Percentiles rank a stretch among this genome's conserved stretches.
phyloP scores from a whole-genome alignment of 495 filamentous ascomycete species.

The Tuber melanosporum region DNA sequence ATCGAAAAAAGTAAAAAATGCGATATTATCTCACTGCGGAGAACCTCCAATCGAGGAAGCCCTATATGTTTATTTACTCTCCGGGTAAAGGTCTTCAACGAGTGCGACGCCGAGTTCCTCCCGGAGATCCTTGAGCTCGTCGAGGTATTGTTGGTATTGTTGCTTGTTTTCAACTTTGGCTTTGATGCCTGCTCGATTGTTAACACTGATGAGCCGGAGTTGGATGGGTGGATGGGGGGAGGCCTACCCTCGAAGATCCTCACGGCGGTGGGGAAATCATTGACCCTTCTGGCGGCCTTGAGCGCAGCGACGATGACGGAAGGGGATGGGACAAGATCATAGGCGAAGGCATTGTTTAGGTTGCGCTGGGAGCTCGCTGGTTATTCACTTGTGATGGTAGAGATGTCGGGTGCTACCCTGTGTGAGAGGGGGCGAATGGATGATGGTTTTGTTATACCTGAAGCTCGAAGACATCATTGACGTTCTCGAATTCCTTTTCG shows the following conservation, averaged over 20 bases:
- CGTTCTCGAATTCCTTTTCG: conserved; percentile 96
- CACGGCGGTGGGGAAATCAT: conserved; percentile 97
- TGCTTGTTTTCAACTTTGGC: conserved; percentile 97
- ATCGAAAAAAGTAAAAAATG: neutral
- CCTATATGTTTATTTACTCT: conserved; percentile 43
- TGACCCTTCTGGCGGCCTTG: conserved; percentile 85
- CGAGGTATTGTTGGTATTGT: conserved; percentile 96
- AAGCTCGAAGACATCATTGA: conserved; percentile 99
- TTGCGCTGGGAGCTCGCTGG: conserved; percentile 63
- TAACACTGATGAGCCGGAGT: conserved; percentile 13
- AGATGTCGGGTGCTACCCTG: neutral
- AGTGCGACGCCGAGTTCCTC: conserved; percentile 88
- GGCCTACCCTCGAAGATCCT: conserved; percentile 90
- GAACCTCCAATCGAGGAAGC: neutral
- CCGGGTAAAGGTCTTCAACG: conserved; percentile 92
- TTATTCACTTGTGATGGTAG: conserved; percentile 6
- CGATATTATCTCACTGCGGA: neutral
- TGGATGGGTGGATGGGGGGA: conserved; percentile 18
- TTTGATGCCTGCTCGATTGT: conserved; percentile 68
- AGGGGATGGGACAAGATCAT: conserved; percentile 95
- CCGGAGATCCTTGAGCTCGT: conserved; percentile 81
- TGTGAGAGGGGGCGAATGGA: conserved; percentile 1
- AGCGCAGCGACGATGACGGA: conserved; percentile 88
- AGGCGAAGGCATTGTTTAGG: conserved; percentile 99
- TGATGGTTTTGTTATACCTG: conserved; percentile 60